Conservation (phyloP, 2,329 filamentous ascomycete species). For the Aspergillus novofumigatus region DNA sequence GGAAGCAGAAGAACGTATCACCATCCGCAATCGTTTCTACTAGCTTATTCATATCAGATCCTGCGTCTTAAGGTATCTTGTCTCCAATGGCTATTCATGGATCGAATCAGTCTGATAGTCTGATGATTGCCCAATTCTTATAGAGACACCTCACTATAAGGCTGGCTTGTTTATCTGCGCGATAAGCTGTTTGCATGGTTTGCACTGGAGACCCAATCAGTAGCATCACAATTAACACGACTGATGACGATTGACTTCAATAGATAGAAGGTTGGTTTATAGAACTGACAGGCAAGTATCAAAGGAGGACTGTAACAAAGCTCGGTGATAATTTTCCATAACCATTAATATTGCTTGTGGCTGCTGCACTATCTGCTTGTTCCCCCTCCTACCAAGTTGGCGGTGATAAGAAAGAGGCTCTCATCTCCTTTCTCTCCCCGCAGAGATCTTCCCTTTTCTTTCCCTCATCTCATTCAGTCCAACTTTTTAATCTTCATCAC, state of each 20-base stretch:
- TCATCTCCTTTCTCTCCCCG: conserved; percentile 4
- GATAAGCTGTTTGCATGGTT: background rate
- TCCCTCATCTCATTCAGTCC: background rate
- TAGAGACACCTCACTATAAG: background rate
- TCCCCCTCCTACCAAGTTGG: background rate
- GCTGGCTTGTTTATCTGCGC: background rate
- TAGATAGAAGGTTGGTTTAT: background rate
- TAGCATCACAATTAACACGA: background rate
- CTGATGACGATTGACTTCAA: background rate
- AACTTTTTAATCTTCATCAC: background rate
- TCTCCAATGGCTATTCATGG: background rate
- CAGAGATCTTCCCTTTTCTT: conserved; percentile 3
- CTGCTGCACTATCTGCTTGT: background rate
- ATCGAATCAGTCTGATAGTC: background rate
- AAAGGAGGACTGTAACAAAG: background rate
- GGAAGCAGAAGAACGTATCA: background rate
- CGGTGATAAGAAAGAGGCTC: background rate
- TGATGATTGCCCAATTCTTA: background rate
- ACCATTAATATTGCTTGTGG: background rate
- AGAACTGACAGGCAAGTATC: background rate
- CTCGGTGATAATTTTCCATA: background rate
- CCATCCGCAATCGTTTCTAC: background rate
- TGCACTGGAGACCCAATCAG: background rate
- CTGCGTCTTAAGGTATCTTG: background rate
- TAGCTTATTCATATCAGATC: background rate